phyloP scores from a whole-genome alignment of 1,139 yeast species.

The Debaryomyces robertsiae region DNA sequence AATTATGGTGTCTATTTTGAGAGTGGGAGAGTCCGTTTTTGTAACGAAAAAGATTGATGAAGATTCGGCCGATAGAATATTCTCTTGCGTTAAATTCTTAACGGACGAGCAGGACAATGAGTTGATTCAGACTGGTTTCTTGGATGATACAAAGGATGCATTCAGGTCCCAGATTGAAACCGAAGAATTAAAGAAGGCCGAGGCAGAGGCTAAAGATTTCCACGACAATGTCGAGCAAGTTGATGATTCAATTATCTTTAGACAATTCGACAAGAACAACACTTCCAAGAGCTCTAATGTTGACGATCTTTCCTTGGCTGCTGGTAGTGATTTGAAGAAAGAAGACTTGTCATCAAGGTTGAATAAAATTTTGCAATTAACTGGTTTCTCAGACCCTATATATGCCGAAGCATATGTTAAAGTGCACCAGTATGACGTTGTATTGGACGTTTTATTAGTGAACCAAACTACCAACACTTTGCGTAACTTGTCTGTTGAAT shows the following conservation, averaged over 20 bases:
- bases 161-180: constrained; percentile 64
- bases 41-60: constrained; percentile 85
- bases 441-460: constrained; percentile 88
- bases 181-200: constrained; percentile 59
- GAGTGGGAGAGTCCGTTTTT: constrained; percentile 84
- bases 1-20: constrained; percentile 85
- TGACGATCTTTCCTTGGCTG: constrained; percentile 55
- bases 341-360: constrained; percentile 75
- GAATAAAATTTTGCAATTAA: constrained; percentile 85
- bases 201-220: constrained; percentile 58
- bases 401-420: constrained; percentile 96
- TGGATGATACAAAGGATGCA: constrained; percentile 86
- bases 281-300: constrained; percentile 35
- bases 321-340: constrained; percentile 47
- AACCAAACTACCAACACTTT: constrained; percentile 92
- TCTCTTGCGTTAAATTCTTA: constrained; percentile 77
- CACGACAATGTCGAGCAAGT: constrained; percentile 76
- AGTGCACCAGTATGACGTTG: constrained; percentile 95
- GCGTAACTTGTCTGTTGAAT: constrained; percentile 90
- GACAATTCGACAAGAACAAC: constrained; percentile 71
- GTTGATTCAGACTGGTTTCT: constrained; percentile 68
- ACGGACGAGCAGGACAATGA: constrained; percentile 60
- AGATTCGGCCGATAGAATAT: constrained; percentile 90
- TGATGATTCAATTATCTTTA: constrained; percentile 79
- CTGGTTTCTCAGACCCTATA: constrained; percentile 97